Conservation (phyloP, 495 filamentous ascomycete genomes). For the Xylaria acuta region DNA sequence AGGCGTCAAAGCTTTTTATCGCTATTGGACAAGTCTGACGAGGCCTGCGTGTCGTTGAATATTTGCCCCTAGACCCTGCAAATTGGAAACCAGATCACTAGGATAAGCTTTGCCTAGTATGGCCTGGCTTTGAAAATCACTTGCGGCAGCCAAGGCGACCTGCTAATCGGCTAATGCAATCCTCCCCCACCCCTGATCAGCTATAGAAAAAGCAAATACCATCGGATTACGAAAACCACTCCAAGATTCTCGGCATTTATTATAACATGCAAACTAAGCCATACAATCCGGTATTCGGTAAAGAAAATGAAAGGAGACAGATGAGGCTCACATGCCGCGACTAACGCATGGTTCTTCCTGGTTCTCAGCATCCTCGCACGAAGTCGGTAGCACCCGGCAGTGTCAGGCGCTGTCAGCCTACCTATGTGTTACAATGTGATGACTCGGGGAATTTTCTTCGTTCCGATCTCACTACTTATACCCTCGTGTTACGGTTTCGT, state of each 20-base stretch:
- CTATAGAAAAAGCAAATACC: constrained; percentile 24
- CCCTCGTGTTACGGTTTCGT: constrained; percentile 24
- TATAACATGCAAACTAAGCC: constrained; percentile 17
- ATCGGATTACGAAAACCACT: constrained; percentile 24
- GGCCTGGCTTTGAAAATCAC: constrained; percentile 20
- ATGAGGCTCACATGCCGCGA: constrained; percentile 20
- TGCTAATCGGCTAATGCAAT: constrained; percentile 27
- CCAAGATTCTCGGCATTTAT: constrained; percentile 9
- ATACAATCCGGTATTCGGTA: constrained; percentile 19
- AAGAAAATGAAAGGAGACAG: background rate
- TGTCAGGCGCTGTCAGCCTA: constrained; percentile 21
- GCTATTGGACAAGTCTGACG: constrained; percentile 15
- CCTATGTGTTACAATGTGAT: constrained; percentile 25
- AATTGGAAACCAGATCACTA: constrained; percentile 6
- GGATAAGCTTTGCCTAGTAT: constrained; percentile 19
- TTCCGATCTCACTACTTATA: constrained; percentile 20
- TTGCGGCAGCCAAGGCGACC: constrained; percentile 20
- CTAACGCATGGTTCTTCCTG: constrained; percentile 31
- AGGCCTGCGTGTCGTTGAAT: constrained; percentile 15
- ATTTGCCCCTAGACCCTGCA: constrained; percentile 22
- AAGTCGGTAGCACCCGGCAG: constrained; percentile 21
- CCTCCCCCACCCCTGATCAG: constrained; percentile 25
- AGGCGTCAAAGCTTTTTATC: background rate
- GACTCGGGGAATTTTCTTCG: constrained; percentile 28
- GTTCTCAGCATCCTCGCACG: constrained; percentile 24